Evolutionary conservation across 202 grass and related monocot genomes (phyloP).

Genomic region (Schoenoplectus tabernaemontani): DNA sequence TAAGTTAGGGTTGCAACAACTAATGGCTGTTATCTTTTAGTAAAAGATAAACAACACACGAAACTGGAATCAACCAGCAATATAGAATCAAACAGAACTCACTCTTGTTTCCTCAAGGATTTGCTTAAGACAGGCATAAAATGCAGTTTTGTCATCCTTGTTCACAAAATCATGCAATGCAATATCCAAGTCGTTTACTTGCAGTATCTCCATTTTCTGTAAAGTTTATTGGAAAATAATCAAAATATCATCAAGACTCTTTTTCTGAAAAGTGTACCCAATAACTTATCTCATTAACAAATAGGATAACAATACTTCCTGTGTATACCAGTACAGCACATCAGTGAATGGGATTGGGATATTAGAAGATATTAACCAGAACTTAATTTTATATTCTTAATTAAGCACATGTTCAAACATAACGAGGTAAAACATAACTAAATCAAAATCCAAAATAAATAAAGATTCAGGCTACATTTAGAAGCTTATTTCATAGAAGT

Average conservation of each 20-base stretch:
- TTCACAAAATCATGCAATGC: slow-evolving; percentile 96
- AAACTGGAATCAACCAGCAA: not conserved
- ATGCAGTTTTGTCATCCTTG: slow-evolving; percentile 88
- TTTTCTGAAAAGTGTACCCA: not conserved
- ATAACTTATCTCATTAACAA: not conserved
- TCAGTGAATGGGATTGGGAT: not conserved
- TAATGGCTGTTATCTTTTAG: not conserved
- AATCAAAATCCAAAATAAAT: not conserved
- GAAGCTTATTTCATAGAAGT: not conserved
- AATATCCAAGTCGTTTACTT: slow-evolving; percentile 94
- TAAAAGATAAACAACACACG: not conserved
- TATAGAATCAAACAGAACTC: slow-evolving; percentile 9
- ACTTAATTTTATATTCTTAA: not conserved
- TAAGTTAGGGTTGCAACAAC: not conserved
- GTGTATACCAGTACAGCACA: not conserved
- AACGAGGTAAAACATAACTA: not conserved
- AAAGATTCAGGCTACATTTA: not conserved
- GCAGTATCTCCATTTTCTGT: slow-evolving; percentile 99
- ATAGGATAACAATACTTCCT: not conserved
- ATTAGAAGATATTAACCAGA: not conserved
- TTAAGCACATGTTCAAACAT: not conserved
- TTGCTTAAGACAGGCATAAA: slow-evolving; percentile 77
- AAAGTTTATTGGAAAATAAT: slow-evolving; percentile 14
- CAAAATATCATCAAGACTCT: not conserved
- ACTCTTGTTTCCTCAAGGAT: slow-evolving; percentile 92